Evolutionary conservation across 441 rosid species (phyloP).

Genomic region (Kokia cookei): DNA sequence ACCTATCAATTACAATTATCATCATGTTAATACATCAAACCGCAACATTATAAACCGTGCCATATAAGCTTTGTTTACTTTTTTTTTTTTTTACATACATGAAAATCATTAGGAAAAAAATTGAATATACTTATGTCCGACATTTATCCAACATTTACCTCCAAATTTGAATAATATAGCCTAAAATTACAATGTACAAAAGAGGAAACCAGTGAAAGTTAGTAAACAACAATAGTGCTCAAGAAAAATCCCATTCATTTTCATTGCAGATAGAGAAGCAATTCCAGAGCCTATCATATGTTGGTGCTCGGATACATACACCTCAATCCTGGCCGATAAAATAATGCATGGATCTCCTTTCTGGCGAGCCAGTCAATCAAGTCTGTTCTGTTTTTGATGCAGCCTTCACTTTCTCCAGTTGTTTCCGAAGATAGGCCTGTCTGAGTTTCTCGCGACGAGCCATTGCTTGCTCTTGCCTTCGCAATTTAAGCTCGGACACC

Average conservation of each 20-base stretch:
- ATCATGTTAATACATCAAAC: too few species aligned
- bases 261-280: not conserved
- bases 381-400: conserved; percentile 24
- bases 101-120: too few species aligned
- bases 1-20: too few species aligned
- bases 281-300: not conserved
- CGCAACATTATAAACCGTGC: too few species aligned
- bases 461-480: conserved; percentile 68
- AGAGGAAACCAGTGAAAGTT: not conserved
- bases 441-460: conserved; percentile 75
- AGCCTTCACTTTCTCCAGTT: conserved; percentile 79
- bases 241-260: not conserved
- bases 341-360: not conserved
- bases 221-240: too few species aligned
- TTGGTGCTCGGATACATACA: not conserved
- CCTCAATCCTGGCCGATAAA: not conserved
- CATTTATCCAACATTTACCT: too few species aligned
- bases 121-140: too few species aligned
- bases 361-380: not conserved
- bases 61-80: too few species aligned
- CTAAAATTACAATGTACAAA: not conserved
- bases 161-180: too few species aligned
- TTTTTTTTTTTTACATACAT: too few species aligned
- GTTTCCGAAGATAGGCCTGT: conserved; percentile 77
- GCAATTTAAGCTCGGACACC: conserved; percentile 59